Evolutionary conservation across 2,329 filamentous ascomycete genomes (phyloP), one percentile per base, ranked within the genome.

Genomic region (Penicillium sp.): DNA sequence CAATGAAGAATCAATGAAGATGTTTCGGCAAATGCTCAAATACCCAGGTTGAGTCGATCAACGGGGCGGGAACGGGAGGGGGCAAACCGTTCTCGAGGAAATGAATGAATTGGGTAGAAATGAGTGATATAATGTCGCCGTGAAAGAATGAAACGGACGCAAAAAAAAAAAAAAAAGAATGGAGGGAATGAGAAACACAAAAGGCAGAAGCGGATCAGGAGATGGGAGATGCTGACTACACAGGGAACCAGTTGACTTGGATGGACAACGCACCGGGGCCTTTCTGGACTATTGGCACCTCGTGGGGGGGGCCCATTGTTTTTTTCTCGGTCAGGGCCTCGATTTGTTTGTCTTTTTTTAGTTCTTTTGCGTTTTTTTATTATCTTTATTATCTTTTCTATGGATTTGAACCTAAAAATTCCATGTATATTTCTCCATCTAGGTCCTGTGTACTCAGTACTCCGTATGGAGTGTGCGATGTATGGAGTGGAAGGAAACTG

Each of bases 71-170:
- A 61, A 60, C 57, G 59, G 60, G 58, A 49, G 53, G 60, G 58
- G 51, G 55, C 51, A 64, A 62, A 66, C 63, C 61, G 68, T 61
- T 64, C 65, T 51, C 41, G 49, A 59, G 69, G 72, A 76, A 73
- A 71, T 68, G 72, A 72, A 72, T 59, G 61, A 61, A 60, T 42
- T 57, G 59, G 29, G 52, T 21, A 62, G 61, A 66, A 68, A 61
- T 29, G 61, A 68, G 76, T 75, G 72, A 71, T 73, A 73, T 70
- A 71, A 48, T 25, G 74, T 70, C 72, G 77, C 78, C 78, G 77
- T 80, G 72, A 82, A 81, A 71, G 79, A 82, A 79, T 81, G 79
- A 76, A 79, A 79, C 78, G 75, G 75, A 66, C 73, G 66, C 69
- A 60, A 60, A 68, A 66, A 65, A 70, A 66, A 67, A 67, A 68